Evolutionary conservation across 148 eudicot genomes (phyloP), one percentile per base, ranked within the genome.

Genomic region (Silene conica): DNA sequence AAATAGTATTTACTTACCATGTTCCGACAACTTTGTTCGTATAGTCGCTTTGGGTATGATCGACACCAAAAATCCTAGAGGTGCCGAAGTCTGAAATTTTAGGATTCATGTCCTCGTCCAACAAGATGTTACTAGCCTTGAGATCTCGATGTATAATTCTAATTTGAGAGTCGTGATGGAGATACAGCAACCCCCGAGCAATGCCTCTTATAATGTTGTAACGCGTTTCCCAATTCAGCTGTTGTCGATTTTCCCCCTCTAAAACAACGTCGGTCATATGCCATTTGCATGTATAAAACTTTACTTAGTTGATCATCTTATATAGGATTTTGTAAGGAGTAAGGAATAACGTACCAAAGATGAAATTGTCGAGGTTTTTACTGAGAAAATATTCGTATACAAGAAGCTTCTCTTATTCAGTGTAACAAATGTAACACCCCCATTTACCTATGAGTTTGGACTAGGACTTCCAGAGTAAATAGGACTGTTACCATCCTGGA

Each of bases 51-150:
- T 68, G 73, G 23, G 50, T 83, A 48, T 83, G 74, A 48, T 78
- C 82, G 5, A 46, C 67, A 14, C 77, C 80, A 14, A 83, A 77
- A 18, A 78, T 74, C 67, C 83, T 83, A 0, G 83, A 82, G 78
- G 81, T 78, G 1, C 86, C 82, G 60, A 84, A 84, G 34, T 84
- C 82, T 18, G 80, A 45, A 52, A 83, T 58, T 46, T 83, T 83
- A 0, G 84, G 73, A 45, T 72, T 78, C 86, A 84, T 75, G 2
- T 78, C 79, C 4, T 9, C 41, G 15, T 78, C 84, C 18, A 80
- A 28, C 57, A 83, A 56, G 21, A 83, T 48, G 45, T 80, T 83
- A 45, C 83, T 78, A 18, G 80, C 70, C 38, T 83, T 83, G 0
- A 83, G 48, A 78, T 80, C 82, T 7, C 84, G 77, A 25, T 78